phyloP scores from a whole-genome alignment of 1,284 basidiomycete genomes.

The Naganishia liquefaciens region DNA sequence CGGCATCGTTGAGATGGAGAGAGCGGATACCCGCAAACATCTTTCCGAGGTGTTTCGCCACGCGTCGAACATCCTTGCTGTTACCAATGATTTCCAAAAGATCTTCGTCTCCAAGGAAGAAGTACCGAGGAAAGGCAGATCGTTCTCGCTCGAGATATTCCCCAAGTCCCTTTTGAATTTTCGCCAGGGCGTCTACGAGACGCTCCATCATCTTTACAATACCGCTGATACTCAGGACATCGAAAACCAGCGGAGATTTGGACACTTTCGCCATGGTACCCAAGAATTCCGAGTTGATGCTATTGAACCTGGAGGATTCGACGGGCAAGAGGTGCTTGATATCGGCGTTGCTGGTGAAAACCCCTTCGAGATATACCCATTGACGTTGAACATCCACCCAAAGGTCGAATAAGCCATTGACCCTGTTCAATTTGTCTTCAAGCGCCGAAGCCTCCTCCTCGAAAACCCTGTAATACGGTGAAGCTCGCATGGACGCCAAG shows the following conservation, averaged over 20 bases:
- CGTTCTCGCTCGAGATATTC: conserved; percentile 98
- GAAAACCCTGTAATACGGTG: conserved; percentile 95
- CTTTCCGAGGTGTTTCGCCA: conserved; percentile 99
- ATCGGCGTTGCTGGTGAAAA: conserved; percentile 97
- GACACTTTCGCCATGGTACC: conserved; percentile 99
- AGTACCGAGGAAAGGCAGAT: conserved; percentile 97
- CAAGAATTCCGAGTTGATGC: conserved; percentile 98
- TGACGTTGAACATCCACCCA: conserved; percentile 99
- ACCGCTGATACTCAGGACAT: conserved; percentile 93
- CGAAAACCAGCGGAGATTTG: conserved; percentile 96
- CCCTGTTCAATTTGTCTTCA: conserved; percentile 92
- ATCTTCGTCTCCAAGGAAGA: conserved; percentile 99
- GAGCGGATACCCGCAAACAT: conserved; percentile 99
- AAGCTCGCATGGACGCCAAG: conserved; percentile 92
- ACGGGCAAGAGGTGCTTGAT: conserved; percentile 98
- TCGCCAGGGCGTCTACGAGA: conserved; percentile 90
- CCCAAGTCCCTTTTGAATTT: conserved; percentile 98
- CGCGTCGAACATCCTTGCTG: conserved; percentile 94
- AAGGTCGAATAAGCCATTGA: conserved; percentile 95
- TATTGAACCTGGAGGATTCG: conserved; percentile 94
- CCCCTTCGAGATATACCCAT: conserved; percentile 99
- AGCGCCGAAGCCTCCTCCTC: conserved; percentile 91
- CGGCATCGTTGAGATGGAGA: conserved; percentile 81
- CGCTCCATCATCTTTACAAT: conserved; percentile 97
- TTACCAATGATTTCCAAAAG: conserved; percentile 98